A percentile compares a stretch with the other conserved stretches of the same genome.
phyloP scores from a whole-genome alignment of 2,329 filamentous ascomycete genomes.

The Aspergillus fumigatiaffinis region DNA sequence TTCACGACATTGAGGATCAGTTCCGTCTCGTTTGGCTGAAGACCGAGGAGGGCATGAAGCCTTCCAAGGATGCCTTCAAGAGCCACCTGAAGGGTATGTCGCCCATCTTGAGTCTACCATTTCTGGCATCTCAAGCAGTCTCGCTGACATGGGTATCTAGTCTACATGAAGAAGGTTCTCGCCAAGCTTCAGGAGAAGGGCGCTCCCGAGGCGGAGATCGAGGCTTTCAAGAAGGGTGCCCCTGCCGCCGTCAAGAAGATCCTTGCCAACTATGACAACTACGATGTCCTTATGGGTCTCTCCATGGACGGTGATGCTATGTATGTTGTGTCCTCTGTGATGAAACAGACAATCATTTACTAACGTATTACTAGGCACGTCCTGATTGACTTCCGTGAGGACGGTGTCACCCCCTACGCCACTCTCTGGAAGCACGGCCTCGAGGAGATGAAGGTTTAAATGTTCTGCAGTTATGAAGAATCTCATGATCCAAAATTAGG shows the following conservation, averaged over 20 bases:
- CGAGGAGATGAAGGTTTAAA: slow-evolving; percentile 83
- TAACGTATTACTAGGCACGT: slow-evolving; percentile 58
- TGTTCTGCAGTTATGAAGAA: slow-evolving; percentile 10
- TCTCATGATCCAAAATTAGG: slow-evolving; percentile 17
- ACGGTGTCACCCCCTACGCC: slow-evolving; percentile 85
- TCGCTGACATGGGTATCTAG: slow-evolving; percentile 40
- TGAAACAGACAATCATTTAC: not conserved
- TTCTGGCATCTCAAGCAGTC: slow-evolving; percentile 2
- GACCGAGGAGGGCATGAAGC: slow-evolving; percentile 39
- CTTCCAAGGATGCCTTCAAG: slow-evolving; percentile 80
- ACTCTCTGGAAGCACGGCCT: slow-evolving; percentile 95
- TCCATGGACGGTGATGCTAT: slow-evolving; percentile 91
- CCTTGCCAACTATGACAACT: slow-evolving; percentile 91
- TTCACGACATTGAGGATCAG: slow-evolving; percentile 90
- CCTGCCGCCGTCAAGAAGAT: slow-evolving; percentile 73
- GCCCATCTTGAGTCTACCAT: not conserved
- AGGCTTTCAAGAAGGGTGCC: slow-evolving; percentile 76
- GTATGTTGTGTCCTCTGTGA: slow-evolving; percentile 51
- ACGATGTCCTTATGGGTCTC: slow-evolving; percentile 89
- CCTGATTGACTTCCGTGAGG: slow-evolving; percentile 96
- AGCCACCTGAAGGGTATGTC: slow-evolving; percentile 75
- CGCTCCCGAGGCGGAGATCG: slow-evolving; percentile 63
- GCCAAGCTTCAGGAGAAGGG: slow-evolving; percentile 60
- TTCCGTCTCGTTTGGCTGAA: slow-evolving; percentile 73
- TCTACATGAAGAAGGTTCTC: slow-evolving; percentile 91